Evolutionary conservation across 495 filamentous ascomycete genomes (phyloP).

Genomic region (Hypoxylon crocopeplum): DNA sequence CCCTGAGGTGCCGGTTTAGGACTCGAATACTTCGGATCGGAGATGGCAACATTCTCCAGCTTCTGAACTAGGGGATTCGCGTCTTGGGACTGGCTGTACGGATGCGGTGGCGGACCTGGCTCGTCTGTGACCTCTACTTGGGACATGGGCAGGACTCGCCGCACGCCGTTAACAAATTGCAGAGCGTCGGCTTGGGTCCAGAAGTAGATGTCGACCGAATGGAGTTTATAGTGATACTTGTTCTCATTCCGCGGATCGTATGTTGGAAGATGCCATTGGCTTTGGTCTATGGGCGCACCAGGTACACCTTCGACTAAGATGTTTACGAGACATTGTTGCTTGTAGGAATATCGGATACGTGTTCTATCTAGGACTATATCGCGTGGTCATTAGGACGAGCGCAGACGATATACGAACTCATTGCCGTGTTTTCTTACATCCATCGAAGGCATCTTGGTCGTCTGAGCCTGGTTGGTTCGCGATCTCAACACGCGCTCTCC

Average conservation of each 20-base stretch:
- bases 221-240: conserved; percentile 75
- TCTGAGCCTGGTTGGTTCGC: conserved; percentile 85
- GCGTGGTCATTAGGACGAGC: conserved; percentile 8
- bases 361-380: conserved; percentile 66
- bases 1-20: conserved; percentile 48
- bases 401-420: not conserved
- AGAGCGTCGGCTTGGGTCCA: conserved; percentile 80
- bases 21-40: conserved; percentile 53
- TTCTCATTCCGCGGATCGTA: conserved; percentile 72
- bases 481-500: conserved; percentile 77
- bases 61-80: conserved; percentile 84
- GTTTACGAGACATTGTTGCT: conserved; percentile 78
- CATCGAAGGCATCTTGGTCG: conserved; percentile 90
- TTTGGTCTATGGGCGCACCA: conserved; percentile 43
- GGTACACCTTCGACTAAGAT: conserved; percentile 70
- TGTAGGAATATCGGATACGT: conserved; percentile 74
- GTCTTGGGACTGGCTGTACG: conserved; percentile 47
- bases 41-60: conserved; percentile 80
- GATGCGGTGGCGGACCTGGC: conserved; percentile 53
- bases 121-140: conserved; percentile 68
- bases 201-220: conserved; percentile 89
- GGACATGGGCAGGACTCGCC: conserved; percentile 62
- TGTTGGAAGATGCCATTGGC: conserved; percentile 80
- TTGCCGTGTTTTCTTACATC: conserved; percentile 60
- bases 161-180: conserved; percentile 71